Conservation (phyloP, 805 yeast genomes). For the Metschnikowia cubensis region DNA sequence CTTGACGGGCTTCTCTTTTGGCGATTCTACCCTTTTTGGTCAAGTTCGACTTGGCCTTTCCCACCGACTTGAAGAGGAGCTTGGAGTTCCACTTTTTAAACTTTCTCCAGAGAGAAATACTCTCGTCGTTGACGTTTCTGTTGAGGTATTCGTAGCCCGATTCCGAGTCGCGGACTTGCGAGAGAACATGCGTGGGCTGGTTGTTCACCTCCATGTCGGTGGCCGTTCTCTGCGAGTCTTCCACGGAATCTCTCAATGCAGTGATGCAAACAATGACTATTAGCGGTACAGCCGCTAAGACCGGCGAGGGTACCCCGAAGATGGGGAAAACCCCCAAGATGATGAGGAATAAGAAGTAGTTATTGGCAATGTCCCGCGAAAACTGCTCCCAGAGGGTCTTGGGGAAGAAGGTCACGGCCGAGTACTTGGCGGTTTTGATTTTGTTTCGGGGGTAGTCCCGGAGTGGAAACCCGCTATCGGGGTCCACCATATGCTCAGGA, state of each 20-base stretch:
- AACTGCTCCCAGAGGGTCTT: constrained; percentile 53
- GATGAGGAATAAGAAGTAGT: constrained; percentile 52
- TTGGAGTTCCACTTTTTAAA: constrained; percentile 52
- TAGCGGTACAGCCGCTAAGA: constrained; percentile 73
- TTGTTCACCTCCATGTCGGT: constrained; percentile 71
- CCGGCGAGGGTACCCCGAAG: constrained; percentile 73
- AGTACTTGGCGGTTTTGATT: constrained; percentile 60
- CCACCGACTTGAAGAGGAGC: constrained; percentile 25
- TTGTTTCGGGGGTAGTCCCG: constrained; percentile 49
- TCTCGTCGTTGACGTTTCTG: constrained; percentile 59
- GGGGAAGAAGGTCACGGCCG: constrained; percentile 55
- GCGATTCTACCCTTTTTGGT: constrained; percentile 36
- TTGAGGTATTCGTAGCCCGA: constrained; percentile 37
- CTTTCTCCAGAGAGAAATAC: constrained; percentile 63
- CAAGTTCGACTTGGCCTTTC: constrained; percentile 25
- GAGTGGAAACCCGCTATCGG: constrained; percentile 26
- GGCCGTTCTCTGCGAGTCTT: constrained; percentile 63
- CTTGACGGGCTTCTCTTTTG: constrained; percentile 15
- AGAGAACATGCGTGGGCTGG: constrained; percentile 62
- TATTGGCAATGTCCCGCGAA: constrained; percentile 51
- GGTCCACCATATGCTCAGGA: constrained; percentile 54
- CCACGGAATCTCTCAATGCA: constrained; percentile 73
- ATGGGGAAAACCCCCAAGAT: constrained; percentile 51
- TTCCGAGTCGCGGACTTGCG: constrained; percentile 35
- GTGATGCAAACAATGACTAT: constrained; percentile 74